Evolutionary conservation across 352 stramenopile genomes (phyloP).

Genomic region (Pythium diclinum): DNA sequence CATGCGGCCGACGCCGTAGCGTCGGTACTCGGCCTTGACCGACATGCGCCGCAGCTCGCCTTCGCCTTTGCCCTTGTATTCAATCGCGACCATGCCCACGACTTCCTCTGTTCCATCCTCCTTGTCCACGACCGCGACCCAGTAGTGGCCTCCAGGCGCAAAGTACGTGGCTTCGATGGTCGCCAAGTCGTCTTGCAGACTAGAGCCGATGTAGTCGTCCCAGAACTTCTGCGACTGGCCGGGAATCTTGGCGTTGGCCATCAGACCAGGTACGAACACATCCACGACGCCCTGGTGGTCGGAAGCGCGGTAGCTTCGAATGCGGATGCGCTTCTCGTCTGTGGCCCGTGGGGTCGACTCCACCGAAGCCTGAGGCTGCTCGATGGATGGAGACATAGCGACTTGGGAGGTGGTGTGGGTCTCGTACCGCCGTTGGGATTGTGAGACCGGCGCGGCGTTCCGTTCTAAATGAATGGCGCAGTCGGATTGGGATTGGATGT

Average conservation of each 20-base stretch:
- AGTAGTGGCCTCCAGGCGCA: conserved; percentile 39
- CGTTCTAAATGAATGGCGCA: neutral
- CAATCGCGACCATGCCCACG: conserved; percentile 34
- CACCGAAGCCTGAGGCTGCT: neutral
- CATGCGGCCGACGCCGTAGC: conserved; percentile 35
- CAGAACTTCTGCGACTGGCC: conserved; percentile 11
- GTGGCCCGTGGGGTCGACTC: neutral
- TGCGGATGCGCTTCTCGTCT: conserved; percentile 1
- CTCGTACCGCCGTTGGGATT: neutral
- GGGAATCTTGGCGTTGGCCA: conserved; percentile 2
- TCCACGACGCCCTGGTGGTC: conserved; percentile 8
- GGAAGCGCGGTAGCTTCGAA: neutral
- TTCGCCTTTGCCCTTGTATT: conserved; percentile 26
- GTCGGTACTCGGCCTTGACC: conserved; percentile 31
- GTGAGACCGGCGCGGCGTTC: neutral
- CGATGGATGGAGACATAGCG: conserved; percentile 1
- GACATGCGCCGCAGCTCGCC: conserved; percentile 46
- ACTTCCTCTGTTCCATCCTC: conserved; percentile 18
- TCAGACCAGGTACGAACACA: conserved; percentile 5
- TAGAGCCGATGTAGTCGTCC: conserved; percentile 26
- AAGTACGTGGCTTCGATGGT: conserved; percentile 41
- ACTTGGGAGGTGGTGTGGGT: neutral
- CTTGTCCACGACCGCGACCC: conserved; percentile 33
- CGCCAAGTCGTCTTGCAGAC: conserved; percentile 32
- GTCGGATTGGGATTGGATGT: neutral